phyloP scores from a whole-genome alignment of 257 asterid species.

The Solanum chaucha region DNA sequence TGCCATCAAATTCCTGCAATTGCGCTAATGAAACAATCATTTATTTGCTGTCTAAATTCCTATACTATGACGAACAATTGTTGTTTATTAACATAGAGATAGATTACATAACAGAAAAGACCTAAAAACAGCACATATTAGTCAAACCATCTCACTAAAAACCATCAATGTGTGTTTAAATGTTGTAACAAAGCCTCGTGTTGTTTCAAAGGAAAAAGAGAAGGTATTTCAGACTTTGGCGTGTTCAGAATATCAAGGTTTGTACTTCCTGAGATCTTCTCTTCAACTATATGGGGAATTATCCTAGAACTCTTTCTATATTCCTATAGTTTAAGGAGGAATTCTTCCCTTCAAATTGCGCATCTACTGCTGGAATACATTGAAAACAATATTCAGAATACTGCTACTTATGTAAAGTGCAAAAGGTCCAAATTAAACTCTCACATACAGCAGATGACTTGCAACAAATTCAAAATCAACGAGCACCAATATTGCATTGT shows the following conservation, averaged over 20 bases:
- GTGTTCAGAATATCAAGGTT: background rate
- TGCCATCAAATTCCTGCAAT: constrained; percentile 95
- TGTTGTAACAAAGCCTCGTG: background rate
- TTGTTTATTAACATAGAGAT: background rate
- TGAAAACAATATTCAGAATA: background rate
- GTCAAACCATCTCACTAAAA: background rate
- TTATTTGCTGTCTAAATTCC: background rate
- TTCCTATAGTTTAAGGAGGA: background rate
- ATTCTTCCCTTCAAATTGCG: background rate
- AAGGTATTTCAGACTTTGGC: background rate
- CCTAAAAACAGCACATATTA: background rate
- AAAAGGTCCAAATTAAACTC: background rate
- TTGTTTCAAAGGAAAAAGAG: background rate
- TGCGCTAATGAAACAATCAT: background rate
- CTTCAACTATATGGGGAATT: background rate
- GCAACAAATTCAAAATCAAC: background rate
- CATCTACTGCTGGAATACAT: background rate
- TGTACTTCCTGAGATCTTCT: background rate
- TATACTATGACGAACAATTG: background rate
- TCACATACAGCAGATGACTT: background rate
- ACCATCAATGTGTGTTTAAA: background rate
- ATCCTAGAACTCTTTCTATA: background rate
- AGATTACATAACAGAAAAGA: background rate
- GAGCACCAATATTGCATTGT: background rate
- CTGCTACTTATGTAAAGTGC: background rate